Base-by-base conservation (phyloP, 208 protist genomes). In the Trypanosoma theileri region DNA sequence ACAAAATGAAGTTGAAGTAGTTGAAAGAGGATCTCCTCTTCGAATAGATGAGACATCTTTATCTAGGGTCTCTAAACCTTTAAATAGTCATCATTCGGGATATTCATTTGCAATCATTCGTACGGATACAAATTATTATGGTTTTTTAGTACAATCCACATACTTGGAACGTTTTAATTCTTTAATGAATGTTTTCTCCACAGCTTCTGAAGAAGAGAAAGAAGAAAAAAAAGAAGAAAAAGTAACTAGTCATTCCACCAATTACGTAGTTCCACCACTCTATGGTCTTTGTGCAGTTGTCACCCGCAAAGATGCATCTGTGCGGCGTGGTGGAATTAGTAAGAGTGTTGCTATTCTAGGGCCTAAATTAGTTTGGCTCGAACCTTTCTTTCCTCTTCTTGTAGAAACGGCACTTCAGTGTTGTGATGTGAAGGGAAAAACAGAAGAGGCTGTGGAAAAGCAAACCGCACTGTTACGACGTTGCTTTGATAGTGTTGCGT, bases 251-350 rank as follows among this genome's bases (percentile, higher is more conserved):
- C 8, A 45, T 22, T 22, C 4, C 21, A 31, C 21, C 14, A 11
- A 4, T 35, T 51, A 35, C 19, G 31, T 3, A 52, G 50, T 53
- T 7, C 70, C 66, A n/a, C 42, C 65, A 9, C 72, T 94, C 16
- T 94, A 84, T 62, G 88, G 84, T 3, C 75, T 91, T 11, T 86
- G 81, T 70, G 88, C 85, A 7, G 88, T 91, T 22, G 81, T 92
- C 21, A 86, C 85, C 14, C 87, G 83, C 74, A 72, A 64, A 21
- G 85, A 94, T 67, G 79, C 57, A 64, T 63, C 74, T 24, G 83
- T 73, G 11, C 75, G 84, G 0, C 85, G 88, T 42, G 88, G 88
- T 31, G 85, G 88, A 50, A 82, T 90, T 45, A 94, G 82, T n/a
- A 94, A 94, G 69, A 86, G 79, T 57, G 84, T 94, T 19, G 85